Evolutionary conservation across 805 yeast species (phyloP).

Genomic region (Saccharomycopsis sp.): DNA sequence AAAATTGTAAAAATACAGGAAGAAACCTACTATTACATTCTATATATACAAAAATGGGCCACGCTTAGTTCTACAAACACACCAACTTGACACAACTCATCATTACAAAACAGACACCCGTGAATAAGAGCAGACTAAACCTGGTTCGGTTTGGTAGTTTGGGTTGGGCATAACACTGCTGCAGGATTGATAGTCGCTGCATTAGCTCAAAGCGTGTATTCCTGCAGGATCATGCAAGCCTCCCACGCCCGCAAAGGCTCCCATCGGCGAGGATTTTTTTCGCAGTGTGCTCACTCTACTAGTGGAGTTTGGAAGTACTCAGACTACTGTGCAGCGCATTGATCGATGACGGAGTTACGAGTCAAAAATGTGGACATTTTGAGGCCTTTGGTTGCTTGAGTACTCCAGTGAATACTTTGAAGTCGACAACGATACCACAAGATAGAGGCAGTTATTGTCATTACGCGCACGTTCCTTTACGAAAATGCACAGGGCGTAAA

Average conservation of each 20-base stretch:
- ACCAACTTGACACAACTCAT: neutral
- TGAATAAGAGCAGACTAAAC: neutral
- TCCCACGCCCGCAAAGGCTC: neutral
- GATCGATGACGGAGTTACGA: neutral
- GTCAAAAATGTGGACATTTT: neutral
- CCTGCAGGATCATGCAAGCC: neutral
- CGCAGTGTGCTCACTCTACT: neutral
- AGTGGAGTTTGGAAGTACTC: neutral
- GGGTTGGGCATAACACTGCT: neutral
- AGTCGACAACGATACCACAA: no score
- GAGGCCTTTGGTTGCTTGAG: no score
- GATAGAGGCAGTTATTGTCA: no score
- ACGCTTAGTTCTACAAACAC: neutral
- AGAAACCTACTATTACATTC: neutral
- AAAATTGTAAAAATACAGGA: neutral
- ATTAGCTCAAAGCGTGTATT: neutral
- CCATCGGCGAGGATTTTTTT: neutral
- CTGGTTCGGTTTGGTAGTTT: neutral
- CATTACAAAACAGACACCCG: neutral
- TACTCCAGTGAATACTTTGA: no score
- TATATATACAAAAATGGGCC: neutral
- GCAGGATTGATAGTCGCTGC: neutral
- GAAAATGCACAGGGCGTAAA: no score
- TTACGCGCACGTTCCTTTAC: no score
- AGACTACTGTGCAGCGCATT: neutral